Base-by-base conservation (phyloP, 306 rosid genomes). In the Vachellia collinsii region DNA sequence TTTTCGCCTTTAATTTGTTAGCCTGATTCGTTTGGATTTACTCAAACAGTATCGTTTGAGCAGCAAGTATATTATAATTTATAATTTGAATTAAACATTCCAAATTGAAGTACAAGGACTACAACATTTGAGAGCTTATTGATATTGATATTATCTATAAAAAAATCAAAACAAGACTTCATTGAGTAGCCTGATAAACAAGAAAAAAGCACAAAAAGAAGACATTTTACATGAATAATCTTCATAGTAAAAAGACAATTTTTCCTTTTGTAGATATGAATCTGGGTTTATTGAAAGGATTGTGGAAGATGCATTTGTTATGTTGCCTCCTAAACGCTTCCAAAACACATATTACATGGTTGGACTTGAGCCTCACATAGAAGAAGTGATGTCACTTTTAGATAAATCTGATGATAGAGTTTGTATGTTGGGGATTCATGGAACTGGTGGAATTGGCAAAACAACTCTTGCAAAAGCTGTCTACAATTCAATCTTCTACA, bases 401-500 rank as follows among this genome's bases (percentile, higher is more conserved):
- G 20, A 63, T 63, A 29, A 63, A 63, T 63, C 6, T 61, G 7
- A 4, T 61, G 17, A 61, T 23, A 5, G 38, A 1, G 66, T 61
- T 63, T 63, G 41, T 34, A 63, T 63, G 42, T 14, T 63, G 69
- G 69, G 42, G 7, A 63, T 63, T 63, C 20, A 63, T 29, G 69
- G 69, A 10, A 61, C 4, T 12, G 67, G 67, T 14, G 56, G 56
- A 16, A 16, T 14, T 0, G 56, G 56, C n/a, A 50, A 50, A 50
- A 50, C n/a, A 50, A 61, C 38, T 1, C 67, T 61, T 61, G 39
- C 39, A 36, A 61, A 12, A 6, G n/a, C 69, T 63, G 4, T 63
- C 8, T 63, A 63, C 17, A 34, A 63, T 36, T 29, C 39, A 36
- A 34, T 63, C 42, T 5, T 63, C 39, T 36, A 34, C 39, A 8